Evolutionary conservation across 2,329 filamentous ascomycete genomes (phyloP).

Genomic region (Talaromyces sp.): DNA sequence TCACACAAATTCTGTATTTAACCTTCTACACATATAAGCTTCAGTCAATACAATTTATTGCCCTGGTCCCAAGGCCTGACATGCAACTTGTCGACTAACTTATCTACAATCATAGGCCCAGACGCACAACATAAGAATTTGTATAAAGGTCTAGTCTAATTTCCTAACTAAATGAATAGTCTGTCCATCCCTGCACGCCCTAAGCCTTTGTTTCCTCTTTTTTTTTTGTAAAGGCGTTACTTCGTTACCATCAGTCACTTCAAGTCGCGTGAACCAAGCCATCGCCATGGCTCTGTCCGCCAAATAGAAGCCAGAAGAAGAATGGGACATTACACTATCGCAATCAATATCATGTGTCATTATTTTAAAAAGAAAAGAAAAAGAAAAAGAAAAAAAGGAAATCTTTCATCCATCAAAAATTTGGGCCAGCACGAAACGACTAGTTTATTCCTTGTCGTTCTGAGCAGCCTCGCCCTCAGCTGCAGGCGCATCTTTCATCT

Average conservation of each 20-base stretch:
- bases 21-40: too few relatives aligned
- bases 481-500: constrained; percentile 57
- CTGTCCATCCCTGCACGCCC: neutral
- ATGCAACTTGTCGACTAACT: too few relatives aligned
- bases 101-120: neutral
- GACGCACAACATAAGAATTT: neutral
- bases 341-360: constrained; percentile 2
- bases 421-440: neutral
- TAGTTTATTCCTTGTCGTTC: neutral
- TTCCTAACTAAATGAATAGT: neutral
- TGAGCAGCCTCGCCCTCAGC: constrained; percentile 30
- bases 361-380: neutral
- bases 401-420: neutral
- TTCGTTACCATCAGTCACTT: neutral
- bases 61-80: too few relatives aligned
- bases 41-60: too few relatives aligned
- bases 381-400: neutral
- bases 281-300: neutral
- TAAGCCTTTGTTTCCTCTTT: neutral
- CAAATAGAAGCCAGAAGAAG: neutral
- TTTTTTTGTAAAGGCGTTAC: neutral
- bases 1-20: too few relatives aligned
- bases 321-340: neutral
- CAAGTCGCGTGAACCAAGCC: neutral
- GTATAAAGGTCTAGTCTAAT: constrained; percentile 1